Evolutionary conservation across 768 basidiomycete genomes (phyloP).

Genomic region (Suillus clintonianus): DNA sequence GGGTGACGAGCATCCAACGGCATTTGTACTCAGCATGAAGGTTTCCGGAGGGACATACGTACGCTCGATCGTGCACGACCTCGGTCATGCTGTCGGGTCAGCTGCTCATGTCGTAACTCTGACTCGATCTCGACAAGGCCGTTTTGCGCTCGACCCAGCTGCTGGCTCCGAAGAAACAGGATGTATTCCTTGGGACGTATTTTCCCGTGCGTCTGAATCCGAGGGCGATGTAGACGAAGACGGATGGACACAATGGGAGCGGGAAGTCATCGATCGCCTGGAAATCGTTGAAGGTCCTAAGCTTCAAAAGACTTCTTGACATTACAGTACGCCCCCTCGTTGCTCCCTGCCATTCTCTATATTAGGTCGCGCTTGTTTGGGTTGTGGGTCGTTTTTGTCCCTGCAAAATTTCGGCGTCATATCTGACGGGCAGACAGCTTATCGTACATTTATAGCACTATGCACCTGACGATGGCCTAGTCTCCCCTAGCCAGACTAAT

Average conservation of each 20-base stretch:
- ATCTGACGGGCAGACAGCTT: neutral
- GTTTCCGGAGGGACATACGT: conserved; percentile 98
- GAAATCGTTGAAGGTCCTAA: conserved; percentile 50
- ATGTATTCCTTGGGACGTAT: conserved; percentile 77
- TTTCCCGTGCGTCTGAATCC: conserved; percentile 57
- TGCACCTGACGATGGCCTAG: neutral
- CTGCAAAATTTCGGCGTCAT: neutral
- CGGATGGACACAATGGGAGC: conserved; percentile 82
- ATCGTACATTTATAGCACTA: neutral
- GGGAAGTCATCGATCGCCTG: conserved; percentile 67
- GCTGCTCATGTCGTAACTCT: conserved; percentile 94
- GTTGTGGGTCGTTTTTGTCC: neutral
- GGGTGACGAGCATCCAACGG: conserved; percentile 54
- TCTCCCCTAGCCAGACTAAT: neutral
- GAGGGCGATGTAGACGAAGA: conserved; percentile 61
- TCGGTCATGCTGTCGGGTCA: conserved; percentile 80
- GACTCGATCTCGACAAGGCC: conserved; percentile 86
- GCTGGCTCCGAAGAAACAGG: conserved; percentile 51
- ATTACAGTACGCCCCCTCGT: neutral
- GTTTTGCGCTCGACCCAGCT: conserved; percentile 57
- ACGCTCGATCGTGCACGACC: conserved; percentile 91
- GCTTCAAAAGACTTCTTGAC: conserved; percentile 9
- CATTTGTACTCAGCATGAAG: conserved; percentile 87
- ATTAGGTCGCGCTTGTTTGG: neutral
- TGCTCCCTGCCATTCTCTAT: neutral